Evolutionary conservation across 495 filamentous ascomycete species (phyloP), one percentile per base, ranked within the genome.

Genomic region (Chaetomidium leptoderma): DNA sequence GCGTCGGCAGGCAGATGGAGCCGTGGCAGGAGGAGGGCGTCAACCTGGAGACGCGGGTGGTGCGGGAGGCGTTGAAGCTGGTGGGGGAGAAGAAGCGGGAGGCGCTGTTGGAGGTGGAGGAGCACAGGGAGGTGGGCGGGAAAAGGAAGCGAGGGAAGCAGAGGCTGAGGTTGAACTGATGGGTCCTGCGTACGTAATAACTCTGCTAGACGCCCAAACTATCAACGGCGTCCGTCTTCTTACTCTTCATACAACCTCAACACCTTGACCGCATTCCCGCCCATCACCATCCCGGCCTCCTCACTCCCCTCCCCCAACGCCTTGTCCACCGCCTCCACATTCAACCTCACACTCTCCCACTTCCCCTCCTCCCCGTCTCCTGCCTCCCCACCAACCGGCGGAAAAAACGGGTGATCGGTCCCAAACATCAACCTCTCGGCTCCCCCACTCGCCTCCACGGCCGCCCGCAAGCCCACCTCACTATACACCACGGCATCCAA

Each of bases 341-440:
- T 97, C 7, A 81, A 83, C 40, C 74, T 82, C 16, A 96, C 91
- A 72, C 92, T 97, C 58, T 82, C 76, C 92, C 92, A 97, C 61
- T 86, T 77, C 40, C 77, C 77, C 53, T 81, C 80, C 66, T 78
- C 74, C 39, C 79, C 78, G 27, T 61, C 77, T 26, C 62, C 77
- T 26, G 76, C 73, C 43, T 79, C 78, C 29, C 62, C 78, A 24
- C 76, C 76, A 14, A 95, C 63, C 1, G 91, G 91, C 32, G 92
- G 92, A 72, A 96, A 97, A 74, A 97, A 97, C 0, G 92, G 92
- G 73, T 96, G 90, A 70, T 96, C 92, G 3, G 90, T 95, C 19
- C 89, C 91, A 76, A 96, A 92, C 65, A 92, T 78, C 29, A 92
- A 64, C 60, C 89, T 77, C 61, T 90, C 86, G 9, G 73, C 72